A percentile compares a stretch with the other conserved stretches of the same genome.
Evolutionary conservation across 2,329 filamentous ascomycete genomes (phyloP).

Genomic region (Gremmenia infestans): DNA sequence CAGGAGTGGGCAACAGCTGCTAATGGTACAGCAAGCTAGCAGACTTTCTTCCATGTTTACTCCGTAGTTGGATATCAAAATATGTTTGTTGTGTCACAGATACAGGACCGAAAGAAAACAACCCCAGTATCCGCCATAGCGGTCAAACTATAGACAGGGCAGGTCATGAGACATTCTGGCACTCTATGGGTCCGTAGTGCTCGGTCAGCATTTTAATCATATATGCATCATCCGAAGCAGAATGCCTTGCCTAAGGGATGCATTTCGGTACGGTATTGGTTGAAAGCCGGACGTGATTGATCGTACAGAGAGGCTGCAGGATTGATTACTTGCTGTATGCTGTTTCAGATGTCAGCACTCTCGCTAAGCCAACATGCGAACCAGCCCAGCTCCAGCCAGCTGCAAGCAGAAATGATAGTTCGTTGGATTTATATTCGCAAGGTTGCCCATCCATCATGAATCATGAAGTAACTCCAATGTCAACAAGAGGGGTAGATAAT

Average conservation of each 20-base stretch:
- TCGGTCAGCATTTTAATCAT: slow-evolving; percentile 2
- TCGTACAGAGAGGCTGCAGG: slow-evolving; percentile 8
- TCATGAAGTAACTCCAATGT: background rate
- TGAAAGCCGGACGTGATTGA: slow-evolving; percentile 16
- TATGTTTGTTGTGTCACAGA: too few species aligned
- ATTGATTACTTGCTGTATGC: slow-evolving; percentile 15
- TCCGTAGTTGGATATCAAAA: too few species aligned
- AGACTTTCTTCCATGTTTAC: too few species aligned
- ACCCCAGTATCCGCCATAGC: background rate
- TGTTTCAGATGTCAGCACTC: slow-evolving; percentile 19
- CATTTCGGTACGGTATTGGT: slow-evolving; percentile 5
- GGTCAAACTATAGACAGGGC: slow-evolving; percentile 4
- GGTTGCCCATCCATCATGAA: background rate
- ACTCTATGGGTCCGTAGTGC: slow-evolving; percentile 8
- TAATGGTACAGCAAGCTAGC: too few species aligned
- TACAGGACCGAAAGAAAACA: too few species aligned
- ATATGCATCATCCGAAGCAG: slow-evolving; percentile 3
- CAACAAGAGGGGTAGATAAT: too few species aligned
- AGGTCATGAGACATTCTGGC: too few species aligned
- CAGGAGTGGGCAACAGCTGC: too few species aligned
- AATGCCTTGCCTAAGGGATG: background rate
- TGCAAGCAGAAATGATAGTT: slow-evolving; percentile 6
- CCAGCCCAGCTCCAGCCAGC: slow-evolving; percentile 13
- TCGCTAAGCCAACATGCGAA: slow-evolving; percentile 11
- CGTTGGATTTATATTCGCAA: slow-evolving; percentile 3